Evolutionary conservation across 2,329 filamentous ascomycete genomes (phyloP).

Genomic region (Sporothrix inflata): DNA sequence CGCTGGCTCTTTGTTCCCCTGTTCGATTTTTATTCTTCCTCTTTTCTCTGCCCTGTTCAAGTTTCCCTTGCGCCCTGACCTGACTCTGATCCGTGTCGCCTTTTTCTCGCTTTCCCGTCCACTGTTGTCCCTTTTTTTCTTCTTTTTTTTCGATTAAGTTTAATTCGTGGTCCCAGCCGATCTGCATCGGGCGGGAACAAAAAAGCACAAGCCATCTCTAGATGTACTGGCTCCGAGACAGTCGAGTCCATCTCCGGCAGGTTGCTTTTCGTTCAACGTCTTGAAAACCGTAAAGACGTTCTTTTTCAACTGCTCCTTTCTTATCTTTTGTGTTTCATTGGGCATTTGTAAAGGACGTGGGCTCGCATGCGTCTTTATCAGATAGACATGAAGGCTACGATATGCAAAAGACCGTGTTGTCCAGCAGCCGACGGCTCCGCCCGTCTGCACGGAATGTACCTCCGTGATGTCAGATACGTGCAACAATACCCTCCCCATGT

Average conservation of each 20-base stretch:
- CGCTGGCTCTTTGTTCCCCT: not conserved
- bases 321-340: not conserved
- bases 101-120: not conserved
- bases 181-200: not conserved
- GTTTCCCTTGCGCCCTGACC: not conserved
- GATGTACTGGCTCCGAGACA: not conserved
- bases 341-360: not conserved
- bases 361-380: not conserved
- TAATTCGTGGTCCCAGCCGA: not conserved
- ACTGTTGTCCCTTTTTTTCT: no score
- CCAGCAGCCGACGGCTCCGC: not conserved
- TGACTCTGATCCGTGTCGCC: not conserved
- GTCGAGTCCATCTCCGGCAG: not conserved
- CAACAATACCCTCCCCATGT: no score
- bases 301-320: not conserved
- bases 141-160: not conserved
- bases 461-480: not conserved
- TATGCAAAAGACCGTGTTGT: not conserved
- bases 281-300: not conserved
- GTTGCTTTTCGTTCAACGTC: not conserved
- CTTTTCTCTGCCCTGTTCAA: not conserved
- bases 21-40: not conserved
- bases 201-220: constrained; percentile 1
- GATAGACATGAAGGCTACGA: not conserved
- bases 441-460: not conserved